Conservation (phyloP, 352 stramenopile genomes). For the Phytophthora pini region DNA sequence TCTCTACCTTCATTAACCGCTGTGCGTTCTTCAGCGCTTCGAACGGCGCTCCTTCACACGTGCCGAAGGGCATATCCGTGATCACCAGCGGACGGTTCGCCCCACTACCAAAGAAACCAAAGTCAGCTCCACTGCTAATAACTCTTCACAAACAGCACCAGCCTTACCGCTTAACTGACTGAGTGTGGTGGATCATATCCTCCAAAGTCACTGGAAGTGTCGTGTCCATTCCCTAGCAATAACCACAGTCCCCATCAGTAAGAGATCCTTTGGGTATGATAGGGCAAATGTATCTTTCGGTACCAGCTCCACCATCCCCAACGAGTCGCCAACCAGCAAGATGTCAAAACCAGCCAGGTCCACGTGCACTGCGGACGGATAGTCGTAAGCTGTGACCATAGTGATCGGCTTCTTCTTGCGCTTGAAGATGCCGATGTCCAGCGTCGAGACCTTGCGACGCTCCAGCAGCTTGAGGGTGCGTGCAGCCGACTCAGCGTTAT, state of each 20-base stretch:
- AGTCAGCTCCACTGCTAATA: neutral
- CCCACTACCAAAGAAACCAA: conserved; percentile 48
- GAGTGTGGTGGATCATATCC: conserved; percentile 98
- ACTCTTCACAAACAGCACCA: neutral
- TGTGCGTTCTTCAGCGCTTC: conserved; percentile 96
- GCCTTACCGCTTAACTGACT: conserved; percentile 92
- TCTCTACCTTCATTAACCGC: conserved; percentile 84
- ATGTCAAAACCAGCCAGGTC: conserved; percentile 98
- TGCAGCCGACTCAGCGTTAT: conserved; percentile 58
- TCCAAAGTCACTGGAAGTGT: conserved; percentile 96
- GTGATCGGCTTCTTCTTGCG: conserved; percentile 96
- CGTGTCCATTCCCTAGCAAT: conserved; percentile 78
- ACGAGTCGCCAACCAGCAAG: conserved; percentile 97
- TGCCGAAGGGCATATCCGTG: conserved; percentile 98
- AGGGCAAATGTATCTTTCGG: conserved; percentile 10
- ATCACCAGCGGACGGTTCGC: conserved; percentile 93
- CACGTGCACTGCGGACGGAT: conserved; percentile 96
- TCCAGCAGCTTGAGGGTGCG: conserved; percentile 87
- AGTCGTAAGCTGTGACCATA: conserved; percentile 99
- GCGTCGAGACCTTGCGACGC: conserved; percentile 84
- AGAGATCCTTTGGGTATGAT: neutral
- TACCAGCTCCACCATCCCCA: conserved; percentile 99
- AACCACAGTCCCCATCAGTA: conserved; percentile 8
- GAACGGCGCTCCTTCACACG: conserved; percentile 93
- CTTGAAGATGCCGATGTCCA: conserved; percentile 90